A percentile compares a stretch with the other conserved stretches of the same genome.
Evolutionary conservation across 139 green algal species (phyloP).

Genomic region (Chlamydomonas eustigma): DNA sequence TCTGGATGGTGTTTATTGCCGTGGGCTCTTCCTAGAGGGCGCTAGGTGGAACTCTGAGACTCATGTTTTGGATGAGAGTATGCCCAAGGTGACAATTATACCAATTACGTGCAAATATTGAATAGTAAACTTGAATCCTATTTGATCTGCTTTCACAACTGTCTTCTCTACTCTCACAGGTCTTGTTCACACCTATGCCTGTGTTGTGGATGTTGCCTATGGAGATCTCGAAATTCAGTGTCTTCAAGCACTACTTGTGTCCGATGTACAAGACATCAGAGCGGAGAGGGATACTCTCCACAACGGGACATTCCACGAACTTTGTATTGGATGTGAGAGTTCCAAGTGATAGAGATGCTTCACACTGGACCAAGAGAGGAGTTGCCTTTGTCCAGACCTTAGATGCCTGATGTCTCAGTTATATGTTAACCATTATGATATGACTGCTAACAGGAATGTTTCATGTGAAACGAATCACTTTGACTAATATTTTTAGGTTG

Average conservation of each 20-base stretch:
- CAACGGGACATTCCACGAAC: conserved; percentile 84
- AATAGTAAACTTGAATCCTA: too few species aligned
- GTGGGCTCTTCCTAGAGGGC: conserved; percentile 77
- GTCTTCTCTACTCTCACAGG: conserved; percentile 21
- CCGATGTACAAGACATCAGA: conserved; percentile 79
- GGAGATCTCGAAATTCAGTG: conserved; percentile 40
- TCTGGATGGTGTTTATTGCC: conserved; percentile 66
- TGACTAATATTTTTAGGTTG: too few species aligned
- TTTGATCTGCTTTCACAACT: background rate
- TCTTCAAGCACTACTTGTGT: conserved; percentile 60
- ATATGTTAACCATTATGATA: too few species aligned
- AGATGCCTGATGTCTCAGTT: background rate
- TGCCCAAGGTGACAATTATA: conserved; percentile 53
- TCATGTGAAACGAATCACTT: too few species aligned
- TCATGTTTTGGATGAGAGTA: conserved; percentile 57
- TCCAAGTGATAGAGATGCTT: conserved; percentile 35
- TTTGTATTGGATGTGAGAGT: conserved; percentile 75
- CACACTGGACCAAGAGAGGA: conserved; percentile 73
- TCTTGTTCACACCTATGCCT: conserved; percentile 64
- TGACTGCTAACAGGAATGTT: too few species aligned
- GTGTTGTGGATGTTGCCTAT: conserved; percentile 68
- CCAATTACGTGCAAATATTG: too few species aligned
- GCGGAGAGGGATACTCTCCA: conserved; percentile 61
- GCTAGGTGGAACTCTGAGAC: conserved; percentile 49
- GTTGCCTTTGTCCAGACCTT: conserved; percentile 44